Evolutionary conservation across 305 asterid genomes (phyloP).

Genomic region (Solanum aculeatissimum): DNA sequence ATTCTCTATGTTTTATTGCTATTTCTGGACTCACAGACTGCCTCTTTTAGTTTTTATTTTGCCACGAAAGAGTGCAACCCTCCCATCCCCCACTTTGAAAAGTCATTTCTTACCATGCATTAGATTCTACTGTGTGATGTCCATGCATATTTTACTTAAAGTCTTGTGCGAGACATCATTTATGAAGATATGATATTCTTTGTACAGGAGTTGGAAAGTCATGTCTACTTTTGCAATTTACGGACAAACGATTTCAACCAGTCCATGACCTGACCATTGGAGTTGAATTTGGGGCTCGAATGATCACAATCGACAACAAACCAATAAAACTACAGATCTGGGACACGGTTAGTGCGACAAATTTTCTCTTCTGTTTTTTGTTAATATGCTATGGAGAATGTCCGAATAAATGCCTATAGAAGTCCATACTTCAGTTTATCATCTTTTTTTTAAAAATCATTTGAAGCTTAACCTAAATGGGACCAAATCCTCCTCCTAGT

Average conservation of each 20-base stretch:
- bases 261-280: constrained; percentile 75
- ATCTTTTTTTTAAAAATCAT: not conserved
- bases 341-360: constrained; percentile 49
- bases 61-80: not conserved
- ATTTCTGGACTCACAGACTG: not conserved
- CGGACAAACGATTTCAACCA: constrained; percentile 76
- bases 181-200: not conserved
- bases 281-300: constrained; percentile 71
- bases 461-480: not conserved
- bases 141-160: not conserved
- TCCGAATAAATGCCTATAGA: not conserved
- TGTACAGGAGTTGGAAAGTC: constrained; percentile 81
- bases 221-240: constrained; percentile 73
- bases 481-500: not conserved
- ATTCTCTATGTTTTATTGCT: not conserved
- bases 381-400: not conserved
- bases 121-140: not conserved
- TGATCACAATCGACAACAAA: constrained; percentile 55
- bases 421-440: not conserved
- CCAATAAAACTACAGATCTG: constrained; percentile 72
- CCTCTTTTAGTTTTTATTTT: not conserved
- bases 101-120: not conserved
- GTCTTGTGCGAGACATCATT: not conserved
- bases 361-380: not conserved
- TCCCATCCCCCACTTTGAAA: not conserved